A percentile compares a stretch with the other conserved stretches of the same genome.
These are phyloP conservation scores for Debaryomyces maramus DNA, from an alignment of 805 yeast genomes.

Conservation along the genomic window DNA sequence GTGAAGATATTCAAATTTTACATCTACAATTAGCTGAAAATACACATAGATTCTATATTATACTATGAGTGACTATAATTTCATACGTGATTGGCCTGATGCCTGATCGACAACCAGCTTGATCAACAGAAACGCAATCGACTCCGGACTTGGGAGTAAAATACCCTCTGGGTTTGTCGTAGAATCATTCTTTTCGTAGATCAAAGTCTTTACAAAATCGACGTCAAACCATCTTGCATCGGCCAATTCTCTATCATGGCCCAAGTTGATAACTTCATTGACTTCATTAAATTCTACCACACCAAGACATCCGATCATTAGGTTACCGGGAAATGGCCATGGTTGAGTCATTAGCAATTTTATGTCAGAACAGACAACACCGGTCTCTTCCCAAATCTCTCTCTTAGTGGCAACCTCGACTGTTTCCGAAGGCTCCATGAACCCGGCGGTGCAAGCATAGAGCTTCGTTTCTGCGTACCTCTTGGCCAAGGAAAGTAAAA, in stretches of 20 bases:
- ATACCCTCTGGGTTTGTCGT: constrained; percentile 37
- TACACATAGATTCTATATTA: not conserved
- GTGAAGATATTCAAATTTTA: not conserved
- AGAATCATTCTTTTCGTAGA: constrained; percentile 21
- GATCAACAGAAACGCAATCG: constrained; percentile 47
- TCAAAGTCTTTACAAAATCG: constrained; percentile 47
- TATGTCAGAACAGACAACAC: constrained; percentile 62
- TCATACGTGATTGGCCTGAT: not conserved
- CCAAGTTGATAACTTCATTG: constrained; percentile 65
- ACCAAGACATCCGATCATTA: constrained; percentile 92
- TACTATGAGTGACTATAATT: not conserved
- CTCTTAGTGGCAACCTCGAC: constrained; percentile 84
- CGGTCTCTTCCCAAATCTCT: constrained; percentile 96
- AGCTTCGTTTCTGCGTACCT: constrained; percentile 55
- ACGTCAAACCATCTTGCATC: constrained; percentile 86
- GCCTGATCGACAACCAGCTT: constrained; percentile 37
- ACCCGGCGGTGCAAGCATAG: constrained; percentile 91
- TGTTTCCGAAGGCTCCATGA: constrained; percentile 93
- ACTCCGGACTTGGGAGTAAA: constrained; percentile 42
- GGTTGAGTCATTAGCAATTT: constrained; percentile 78
- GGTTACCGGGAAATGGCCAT: constrained; percentile 94
- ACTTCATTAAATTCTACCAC: constrained; percentile 67
- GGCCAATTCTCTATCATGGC: constrained; percentile 80
- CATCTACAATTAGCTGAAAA: too few species aligned
- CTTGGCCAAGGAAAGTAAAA: constrained; percentile 69